Conservation (phyloP, 345 rosid species). For the Populus deltoides region DNA sequence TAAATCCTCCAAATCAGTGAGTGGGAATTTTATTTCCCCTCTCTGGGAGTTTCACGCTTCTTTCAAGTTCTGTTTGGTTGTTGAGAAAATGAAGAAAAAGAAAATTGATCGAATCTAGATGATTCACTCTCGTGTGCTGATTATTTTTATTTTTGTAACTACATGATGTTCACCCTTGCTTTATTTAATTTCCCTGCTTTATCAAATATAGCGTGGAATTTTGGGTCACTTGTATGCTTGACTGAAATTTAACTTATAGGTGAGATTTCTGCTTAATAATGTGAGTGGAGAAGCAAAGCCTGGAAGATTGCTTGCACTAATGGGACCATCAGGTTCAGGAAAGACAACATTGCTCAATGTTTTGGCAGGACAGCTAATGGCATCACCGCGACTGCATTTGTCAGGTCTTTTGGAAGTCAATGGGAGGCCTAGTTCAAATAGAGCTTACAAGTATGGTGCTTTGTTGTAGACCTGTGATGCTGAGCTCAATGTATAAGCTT, state of each 20-base stretch:
- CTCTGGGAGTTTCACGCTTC: neutral
- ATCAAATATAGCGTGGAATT: too few species aligned
- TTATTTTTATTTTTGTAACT: too few species aligned
- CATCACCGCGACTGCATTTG: slow-evolving; percentile 61
- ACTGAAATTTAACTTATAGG: slow-evolving; percentile 35
- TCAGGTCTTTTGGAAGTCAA: slow-evolving; percentile 94
- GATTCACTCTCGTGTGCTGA: too few species aligned
- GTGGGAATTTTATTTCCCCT: slow-evolving; percentile 6
- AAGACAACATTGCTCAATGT: slow-evolving; percentile 92
- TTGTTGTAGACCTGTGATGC: neutral
- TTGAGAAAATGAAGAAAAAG: slow-evolving; percentile 5
- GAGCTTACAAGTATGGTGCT: slow-evolving; percentile 60
- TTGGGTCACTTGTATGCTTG: neutral
- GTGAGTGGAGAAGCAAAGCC: slow-evolving; percentile 94
- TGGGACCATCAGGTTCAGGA: slow-evolving; percentile 99
- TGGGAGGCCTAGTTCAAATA: slow-evolving; percentile 59
- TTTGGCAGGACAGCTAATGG: slow-evolving; percentile 74
- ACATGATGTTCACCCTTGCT: too few species aligned
- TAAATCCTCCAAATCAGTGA: slow-evolving; percentile 70
- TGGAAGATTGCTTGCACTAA: slow-evolving; percentile 83
- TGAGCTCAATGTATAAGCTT: neutral
- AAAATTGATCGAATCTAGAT: neutral
- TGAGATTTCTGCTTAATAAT: slow-evolving; percentile 75
- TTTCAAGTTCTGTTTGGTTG: slow-evolving; percentile 12
- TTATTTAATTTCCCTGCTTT: too few species aligned